phyloP scores from a whole-genome alignment of 371 early-diverging fungal species.

The Mucor lusitanicus region DNA sequence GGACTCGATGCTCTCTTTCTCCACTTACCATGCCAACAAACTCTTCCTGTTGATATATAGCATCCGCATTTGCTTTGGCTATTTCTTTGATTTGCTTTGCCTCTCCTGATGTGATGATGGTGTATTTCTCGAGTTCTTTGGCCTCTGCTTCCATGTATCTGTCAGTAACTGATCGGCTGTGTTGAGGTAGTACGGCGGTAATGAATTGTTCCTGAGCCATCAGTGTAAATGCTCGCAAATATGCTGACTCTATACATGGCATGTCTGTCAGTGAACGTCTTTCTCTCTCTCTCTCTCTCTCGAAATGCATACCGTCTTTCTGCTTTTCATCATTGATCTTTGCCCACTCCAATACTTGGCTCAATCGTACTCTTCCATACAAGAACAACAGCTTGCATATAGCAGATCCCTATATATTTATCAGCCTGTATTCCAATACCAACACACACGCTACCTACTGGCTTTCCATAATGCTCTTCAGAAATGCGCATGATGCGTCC shows the following conservation, averaged over 20 bases:
- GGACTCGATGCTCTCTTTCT: no score
- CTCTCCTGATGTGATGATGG: conserved; percentile 64
- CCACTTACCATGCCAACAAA: conserved; percentile 55
- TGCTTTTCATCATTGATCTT: conserved; percentile 14
- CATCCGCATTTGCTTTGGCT: conserved; percentile 53
- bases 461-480: conserved; percentile 64
- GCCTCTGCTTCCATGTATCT: conserved; percentile 62
- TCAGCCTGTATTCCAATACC: no score
- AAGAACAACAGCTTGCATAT: conserved; percentile 24
- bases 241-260: conserved; percentile 32
- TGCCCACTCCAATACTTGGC: conserved; percentile 29
- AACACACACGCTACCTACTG: conserved; percentile 36
- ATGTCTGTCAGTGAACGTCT: no score
- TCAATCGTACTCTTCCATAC: conserved; percentile 35
- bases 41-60: conserved; percentile 39
- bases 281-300: no score
- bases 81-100: conserved; percentile 48
- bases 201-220: conserved; percentile 67
- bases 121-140: conserved; percentile 55
- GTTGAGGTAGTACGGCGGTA: conserved; percentile 58
- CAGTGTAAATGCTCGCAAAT: conserved; percentile 50
- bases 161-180: conserved; percentile 63
- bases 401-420: conserved; percentile 14
- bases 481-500: conserved; percentile 63
- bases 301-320: conserved; percentile 28